Base-by-base conservation (phyloP, 2,329 filamentous ascomycete genomes). In the Pseudogymnoascus destructans region DNA sequence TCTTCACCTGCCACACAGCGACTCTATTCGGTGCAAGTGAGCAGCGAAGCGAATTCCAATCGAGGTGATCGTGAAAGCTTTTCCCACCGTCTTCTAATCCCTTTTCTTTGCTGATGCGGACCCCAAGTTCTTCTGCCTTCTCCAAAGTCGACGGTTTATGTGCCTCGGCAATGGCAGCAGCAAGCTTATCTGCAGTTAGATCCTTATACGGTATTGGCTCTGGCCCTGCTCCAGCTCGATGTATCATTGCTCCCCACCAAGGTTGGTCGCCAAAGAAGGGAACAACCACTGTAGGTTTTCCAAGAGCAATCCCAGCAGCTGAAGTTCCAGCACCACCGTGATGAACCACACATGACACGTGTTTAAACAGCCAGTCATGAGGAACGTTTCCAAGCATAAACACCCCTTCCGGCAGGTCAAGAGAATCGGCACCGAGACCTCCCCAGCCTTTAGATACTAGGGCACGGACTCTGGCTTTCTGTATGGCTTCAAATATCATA, bases 231-330 rank as follows among this genome's bases (percentile, higher is more conserved):
- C 86, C 85, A 5, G 87, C 85, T 60, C 76, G 78, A 0, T 83
- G 78, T 36, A 90, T 81, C 79, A 91, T 90, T 8, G 82, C 77
- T 6, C 87, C 87, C 87, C 87, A 91, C 66, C 91, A 92, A 0
- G 85, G 85, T 68, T 90, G 86, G 66, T 90, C 86, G 2, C 86
- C 86, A 63, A 90, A 90, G 71, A 90, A 90, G 0, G 86, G 86
- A 1, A 90, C 83, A 23, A 89, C 79, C 79, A 89, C 85, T 4
- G 84, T 88, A 0, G 86, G 86, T 64, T 79, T 80, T 3, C 79
- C 86, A 62, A 79, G 85, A 67, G 86, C 87, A 30, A 90, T 73
- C 1, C 85, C 85, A 52, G 86, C 86, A 1, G 86, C 86, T 0
- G 85, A 87, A 0, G 86, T 90, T 1, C 86, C 86, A 0, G 87